Evolutionary conservation across 345 rosid species (phyloP).

Genomic region (Reutealis trisperma): DNA sequence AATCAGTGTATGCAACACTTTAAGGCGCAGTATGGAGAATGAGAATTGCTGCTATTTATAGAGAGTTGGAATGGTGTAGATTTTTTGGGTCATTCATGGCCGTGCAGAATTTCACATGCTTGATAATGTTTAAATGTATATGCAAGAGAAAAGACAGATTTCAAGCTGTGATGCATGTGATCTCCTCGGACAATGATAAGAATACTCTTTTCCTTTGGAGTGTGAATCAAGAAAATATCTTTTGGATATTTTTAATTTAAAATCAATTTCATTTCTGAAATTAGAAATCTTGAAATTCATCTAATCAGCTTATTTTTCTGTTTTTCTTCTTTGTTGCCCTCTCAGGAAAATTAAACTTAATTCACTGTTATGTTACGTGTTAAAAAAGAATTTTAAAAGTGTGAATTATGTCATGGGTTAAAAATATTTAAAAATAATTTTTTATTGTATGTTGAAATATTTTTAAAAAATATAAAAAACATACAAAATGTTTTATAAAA

Average conservation of each 20-base stretch:
- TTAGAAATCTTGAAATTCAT: not conserved
- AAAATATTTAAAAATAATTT: too few species aligned
- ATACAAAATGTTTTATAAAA: too few species aligned
- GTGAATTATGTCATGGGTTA: too few species aligned
- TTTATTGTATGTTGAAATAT: too few species aligned
- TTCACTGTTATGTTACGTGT: too few species aligned
- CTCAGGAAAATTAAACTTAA: not conserved
- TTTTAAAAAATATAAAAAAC: too few species aligned
- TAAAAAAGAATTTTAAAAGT: too few species aligned
- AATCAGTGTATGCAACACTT: not conserved
- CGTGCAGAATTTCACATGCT: constrained; percentile 24
- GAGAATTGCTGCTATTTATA: constrained; percentile 16
- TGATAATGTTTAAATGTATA: not conserved
- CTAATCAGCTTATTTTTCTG: not conserved
- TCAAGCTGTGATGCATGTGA: constrained; percentile 22
- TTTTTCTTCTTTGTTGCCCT: not conserved
- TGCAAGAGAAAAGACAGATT: constrained; percentile 22
- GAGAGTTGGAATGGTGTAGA: constrained; percentile 9
- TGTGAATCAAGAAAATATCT: constrained; percentile 4
- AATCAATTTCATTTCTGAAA: not conserved
- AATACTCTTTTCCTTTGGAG: constrained; percentile 33
- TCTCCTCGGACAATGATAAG: constrained; percentile 22
- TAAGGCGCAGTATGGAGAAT: not conserved
- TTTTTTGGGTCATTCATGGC: constrained; percentile 6
- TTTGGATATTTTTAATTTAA: not conserved